Percentiles rank a stretch among this genome's conserved stretches.
phyloP scores from a whole-genome alignment of 2,329 filamentous ascomycete species.

The Dactylellina cionopaga region DNA sequence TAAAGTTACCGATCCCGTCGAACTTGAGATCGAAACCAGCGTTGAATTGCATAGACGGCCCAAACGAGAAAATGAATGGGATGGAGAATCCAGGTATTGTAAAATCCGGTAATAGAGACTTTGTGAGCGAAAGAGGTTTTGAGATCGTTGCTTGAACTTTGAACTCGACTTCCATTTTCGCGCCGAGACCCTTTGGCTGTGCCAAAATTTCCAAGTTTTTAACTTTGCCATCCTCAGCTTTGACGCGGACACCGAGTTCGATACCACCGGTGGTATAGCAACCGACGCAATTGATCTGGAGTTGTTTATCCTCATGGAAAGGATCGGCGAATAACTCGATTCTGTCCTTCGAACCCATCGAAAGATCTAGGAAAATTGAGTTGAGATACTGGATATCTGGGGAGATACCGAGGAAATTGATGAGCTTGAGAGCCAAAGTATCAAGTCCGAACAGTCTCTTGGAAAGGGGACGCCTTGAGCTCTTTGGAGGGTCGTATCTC shows the following conservation, averaged over 20 bases:
- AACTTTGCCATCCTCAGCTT: conserved; percentile 43
- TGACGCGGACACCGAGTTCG: conserved; percentile 43
- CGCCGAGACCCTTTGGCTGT: conserved; percentile 45
- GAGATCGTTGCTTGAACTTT: conserved; percentile 6
- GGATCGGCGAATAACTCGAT: conserved; percentile 19
- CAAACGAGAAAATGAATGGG: conserved; percentile 51
- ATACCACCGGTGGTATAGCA: conserved; percentile 52
- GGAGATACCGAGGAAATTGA: conserved; percentile 23
- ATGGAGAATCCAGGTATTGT: conserved; percentile 50
- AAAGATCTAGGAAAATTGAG: conserved; percentile 24
- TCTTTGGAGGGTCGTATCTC: conserved; percentile 9
- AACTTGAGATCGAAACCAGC: conserved; percentile 28
- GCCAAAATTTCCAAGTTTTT: conserved; percentile 42
- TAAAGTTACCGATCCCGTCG: conserved; percentile 23
- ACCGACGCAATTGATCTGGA: conserved; percentile 51
- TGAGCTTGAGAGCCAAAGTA: conserved; percentile 15
- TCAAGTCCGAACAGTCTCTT: conserved; percentile 32
- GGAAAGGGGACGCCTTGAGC: conserved; percentile 1
- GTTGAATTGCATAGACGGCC: conserved; percentile 51
- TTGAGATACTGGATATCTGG: conserved; percentile 15
- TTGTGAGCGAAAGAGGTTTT: conserved; percentile 25
- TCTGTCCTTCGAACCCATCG: background rate
- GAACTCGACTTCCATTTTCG: conserved; percentile 45
- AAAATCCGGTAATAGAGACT: conserved; percentile 25
- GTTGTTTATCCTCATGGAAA: conserved; percentile 29